phyloP scores from a whole-genome alignment of 176 grass and related monocot genomes.

The Triticum turgidum region DNA sequence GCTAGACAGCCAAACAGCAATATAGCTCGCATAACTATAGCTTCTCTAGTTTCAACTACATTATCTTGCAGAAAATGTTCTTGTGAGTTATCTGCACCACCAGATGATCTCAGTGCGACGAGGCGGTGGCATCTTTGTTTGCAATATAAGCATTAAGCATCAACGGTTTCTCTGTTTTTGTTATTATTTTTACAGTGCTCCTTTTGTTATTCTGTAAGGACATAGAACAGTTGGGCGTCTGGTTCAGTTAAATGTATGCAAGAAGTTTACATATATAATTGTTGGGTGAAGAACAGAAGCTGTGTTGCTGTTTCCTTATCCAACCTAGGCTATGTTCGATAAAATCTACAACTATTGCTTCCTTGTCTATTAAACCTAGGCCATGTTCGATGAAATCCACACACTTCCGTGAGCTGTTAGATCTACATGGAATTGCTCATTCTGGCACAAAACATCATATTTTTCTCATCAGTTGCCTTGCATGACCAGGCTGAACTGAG shows the following conservation, averaged over 20 bases:
- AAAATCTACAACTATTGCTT: neutral
- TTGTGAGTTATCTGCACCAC: neutral
- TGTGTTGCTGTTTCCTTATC: neutral
- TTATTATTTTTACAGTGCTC: neutral
- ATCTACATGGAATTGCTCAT: neutral
- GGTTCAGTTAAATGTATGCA: neutral
- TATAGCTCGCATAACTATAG: neutral
- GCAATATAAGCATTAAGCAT: neutral
- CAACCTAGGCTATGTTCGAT: neutral
- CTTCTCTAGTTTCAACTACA: neutral
- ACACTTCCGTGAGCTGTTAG: neutral
- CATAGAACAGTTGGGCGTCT: neutral
- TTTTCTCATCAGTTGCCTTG: constrained; percentile 5
- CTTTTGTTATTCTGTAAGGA: neutral
- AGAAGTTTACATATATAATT: neutral
- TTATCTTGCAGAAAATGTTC: constrained; percentile 1
- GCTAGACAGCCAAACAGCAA: neutral
- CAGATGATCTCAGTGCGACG: neutral
- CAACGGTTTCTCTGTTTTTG: neutral
- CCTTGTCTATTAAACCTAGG: neutral
- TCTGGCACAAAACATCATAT: neutral
- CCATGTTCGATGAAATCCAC: neutral
- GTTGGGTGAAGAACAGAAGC: neutral
- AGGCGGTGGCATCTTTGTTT: neutral
- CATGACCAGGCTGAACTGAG: constrained; percentile 69